Base-by-base conservation (phyloP, 2,329 filamentous ascomycete species). In the Macrophomina phaseolina region DNA sequence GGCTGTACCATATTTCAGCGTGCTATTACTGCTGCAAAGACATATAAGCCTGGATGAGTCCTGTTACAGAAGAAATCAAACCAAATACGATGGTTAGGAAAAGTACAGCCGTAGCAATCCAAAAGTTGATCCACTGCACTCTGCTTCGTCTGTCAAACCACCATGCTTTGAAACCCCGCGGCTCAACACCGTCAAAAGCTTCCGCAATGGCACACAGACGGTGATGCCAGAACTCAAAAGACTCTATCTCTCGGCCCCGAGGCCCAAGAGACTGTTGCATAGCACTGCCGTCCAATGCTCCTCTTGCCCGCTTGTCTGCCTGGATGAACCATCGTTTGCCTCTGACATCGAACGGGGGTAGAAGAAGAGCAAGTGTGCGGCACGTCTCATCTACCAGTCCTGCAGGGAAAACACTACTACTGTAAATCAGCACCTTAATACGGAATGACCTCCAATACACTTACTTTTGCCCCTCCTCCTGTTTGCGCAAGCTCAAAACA, bases 111-210 rank as follows among this genome's bases (percentile, higher is more conserved):
- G 32, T 23, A n/a, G 56, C 56, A 9, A 61, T 16, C 56, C 56
- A 61, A 18, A 61, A 61, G 12, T 45, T 61, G 9, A 45, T 23
- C 56, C 56, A 61, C 30, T 61, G 38, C 2, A 45, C 18, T 12
- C 28, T 30, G 3, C 16, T 61, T 2, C 56, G 56, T n/a, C 56
- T 61, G 40, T 61, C 56, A 12, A 40, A 46, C 56, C 56, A 48
- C 23, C 38, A 23, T 9, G 34, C 32, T 1, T 45, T 32, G 16
- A 40, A n/a, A 2, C 56, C 56, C 5, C 36, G 16, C 1, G 38
- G 56, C 30, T 61, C 38, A 2, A 7, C 42, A 7, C 18, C 16
- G 40, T 32, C 18, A 18, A 40, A 61, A 1, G 11, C 38, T 11
- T 46, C 40, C 9, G 28, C 56, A n/a, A 61, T 46, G 8, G 4